Evolutionary conservation across 345 rosid species (phyloP), one percentile per base, ranked within the genome.

Genomic region (Salix viminalis): DNA sequence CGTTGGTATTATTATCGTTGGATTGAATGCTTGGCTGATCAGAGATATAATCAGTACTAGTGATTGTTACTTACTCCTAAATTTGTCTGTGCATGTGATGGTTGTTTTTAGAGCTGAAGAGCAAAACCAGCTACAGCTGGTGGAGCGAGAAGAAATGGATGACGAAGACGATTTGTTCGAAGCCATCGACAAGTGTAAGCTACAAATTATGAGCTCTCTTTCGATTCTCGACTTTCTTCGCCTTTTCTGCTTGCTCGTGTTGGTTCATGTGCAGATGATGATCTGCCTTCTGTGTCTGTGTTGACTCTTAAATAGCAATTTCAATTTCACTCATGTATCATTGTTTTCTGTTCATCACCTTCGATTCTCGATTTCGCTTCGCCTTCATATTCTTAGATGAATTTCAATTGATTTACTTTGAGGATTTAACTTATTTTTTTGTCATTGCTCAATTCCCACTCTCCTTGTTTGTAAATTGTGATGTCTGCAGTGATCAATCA

Each of bases 101-200:
- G 28, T 61, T 73, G 24, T 19, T 67, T 71, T 61, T 81, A 89
- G 97, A 87, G 83, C 93, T 65, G 95, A 90, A 86, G 92, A 89
- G 64, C 81, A 82, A 67, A 88, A 83, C 72, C 93, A 90, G 86
- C 71, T 88, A 73, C 92, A 91, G 91, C 89, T 92, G 67, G 87
- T 91, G 65, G 91, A 88, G 72, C 91, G 94, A 56, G 92, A 88
- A 75, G 90, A 89, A 6, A 73, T 88, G 8, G 91, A 87, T 36
- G 96, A 86, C 60, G 95, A 91, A 76, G 96, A 89, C 9, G 92
- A 91, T 56, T 61, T 92, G 71, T 90, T 91, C 75, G 97, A 91
- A 87, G 90, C 88, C 56, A 91, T 92, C 50, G 94, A 92, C 81
- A 92, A 91, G 82, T 74, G 94, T 85, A 78, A 84, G 82, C 69